Evolutionary conservation across 768 basidiomycete genomes (phyloP).

Genomic region (Psilocybe azurescens): DNA sequence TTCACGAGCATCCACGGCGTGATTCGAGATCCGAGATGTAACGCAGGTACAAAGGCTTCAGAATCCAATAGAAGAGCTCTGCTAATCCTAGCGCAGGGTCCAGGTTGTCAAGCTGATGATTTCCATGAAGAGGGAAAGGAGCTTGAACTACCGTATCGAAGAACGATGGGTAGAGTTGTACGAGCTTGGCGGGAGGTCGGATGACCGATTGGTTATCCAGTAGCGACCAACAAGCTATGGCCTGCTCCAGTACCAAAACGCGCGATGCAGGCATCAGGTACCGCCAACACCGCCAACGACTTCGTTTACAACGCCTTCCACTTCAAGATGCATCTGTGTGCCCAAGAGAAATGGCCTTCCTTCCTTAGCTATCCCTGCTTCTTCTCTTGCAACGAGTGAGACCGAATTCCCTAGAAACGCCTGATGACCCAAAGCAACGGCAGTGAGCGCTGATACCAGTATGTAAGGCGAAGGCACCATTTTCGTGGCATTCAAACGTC

Average conservation of each 20-base stretch:
- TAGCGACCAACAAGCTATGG: constrained; percentile 4
- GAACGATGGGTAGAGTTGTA: constrained; percentile 47
- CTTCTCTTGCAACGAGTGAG: constrained; percentile 77
- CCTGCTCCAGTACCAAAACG: constrained; percentile 28
- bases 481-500: constrained; percentile 92
- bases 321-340: constrained; percentile 57
- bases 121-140: constrained; percentile 72
- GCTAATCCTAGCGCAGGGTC: constrained; percentile 68
- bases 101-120: constrained; percentile 89
- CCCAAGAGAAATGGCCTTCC: constrained; percentile 72
- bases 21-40: constrained; percentile 39
- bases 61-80: constrained; percentile 47
- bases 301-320: constrained; percentile 46
- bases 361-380: constrained; percentile 76
- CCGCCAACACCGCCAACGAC: constrained; percentile 47
- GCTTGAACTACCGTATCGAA: constrained; percentile 52
- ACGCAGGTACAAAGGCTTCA: background rate
- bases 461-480: constrained; percentile 75
- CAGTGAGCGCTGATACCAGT: constrained; percentile 78
- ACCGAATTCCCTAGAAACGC: constrained; percentile 83
- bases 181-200: constrained; percentile 39
- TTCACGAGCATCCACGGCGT: constrained; percentile 50
- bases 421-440: constrained; percentile 94
- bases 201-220: constrained; percentile 4
- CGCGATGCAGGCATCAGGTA: constrained; percentile 28